A percentile compares a stretch with the other conserved stretches of the same genome.
Conservation (phyloP, 2,329 filamentous ascomycete genomes). For the Botryotinia convoluta region DNA sequence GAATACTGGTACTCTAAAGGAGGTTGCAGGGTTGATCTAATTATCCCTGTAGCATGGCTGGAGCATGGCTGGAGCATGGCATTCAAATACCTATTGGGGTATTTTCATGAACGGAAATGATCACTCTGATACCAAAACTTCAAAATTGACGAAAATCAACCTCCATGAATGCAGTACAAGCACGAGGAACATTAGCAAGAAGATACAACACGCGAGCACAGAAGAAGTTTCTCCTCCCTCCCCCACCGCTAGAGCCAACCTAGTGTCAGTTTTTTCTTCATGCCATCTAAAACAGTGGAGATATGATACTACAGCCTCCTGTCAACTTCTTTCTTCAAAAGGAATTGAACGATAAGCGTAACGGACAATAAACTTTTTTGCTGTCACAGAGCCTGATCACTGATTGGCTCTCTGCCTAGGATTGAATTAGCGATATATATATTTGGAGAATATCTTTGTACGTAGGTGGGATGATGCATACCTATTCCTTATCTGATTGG, state of each 20-base stretch:
- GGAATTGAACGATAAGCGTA: not conserved
- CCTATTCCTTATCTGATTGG: not conserved
- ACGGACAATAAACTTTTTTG: not conserved
- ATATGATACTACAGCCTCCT: not conserved
- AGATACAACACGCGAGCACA: not conserved
- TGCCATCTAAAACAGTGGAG: not conserved
- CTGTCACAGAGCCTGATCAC: not conserved
- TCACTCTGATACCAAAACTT: not conserved
- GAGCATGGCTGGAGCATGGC: not conserved
- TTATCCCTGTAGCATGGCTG: not conserved
- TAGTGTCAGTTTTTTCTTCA: not conserved
- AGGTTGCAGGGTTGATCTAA: not conserved
- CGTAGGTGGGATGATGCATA: not conserved
- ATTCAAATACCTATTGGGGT: not conserved
- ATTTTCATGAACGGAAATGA: not conserved
- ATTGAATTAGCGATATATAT: not conserved
- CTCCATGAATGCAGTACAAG: not conserved
- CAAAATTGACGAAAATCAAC: not conserved
- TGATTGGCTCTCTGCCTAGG: conserved; percentile 1
- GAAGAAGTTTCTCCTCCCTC: not conserved
- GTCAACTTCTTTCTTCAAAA: conserved; percentile 2
- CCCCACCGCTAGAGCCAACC: not conserved
- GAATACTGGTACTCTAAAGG: not conserved
- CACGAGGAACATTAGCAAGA: not conserved
- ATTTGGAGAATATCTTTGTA: not conserved